These are phyloP conservation scores for Vitis hybrid DNA, from an alignment of 177 flowering plant genomes.

Conservation along the genomic window DNA sequence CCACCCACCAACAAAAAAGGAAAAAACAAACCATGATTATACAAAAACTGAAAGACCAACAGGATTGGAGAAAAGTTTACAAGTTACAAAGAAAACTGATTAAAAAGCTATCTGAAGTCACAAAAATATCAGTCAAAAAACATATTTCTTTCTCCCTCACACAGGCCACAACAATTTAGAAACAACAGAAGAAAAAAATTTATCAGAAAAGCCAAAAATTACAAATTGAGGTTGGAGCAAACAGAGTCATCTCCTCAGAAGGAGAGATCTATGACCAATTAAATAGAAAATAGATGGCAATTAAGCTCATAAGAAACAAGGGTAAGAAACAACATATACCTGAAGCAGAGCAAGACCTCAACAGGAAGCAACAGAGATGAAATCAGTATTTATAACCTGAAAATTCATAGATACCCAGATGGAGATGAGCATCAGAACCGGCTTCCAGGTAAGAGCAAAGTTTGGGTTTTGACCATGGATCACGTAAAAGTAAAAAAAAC, in stretches of 20 bases:
- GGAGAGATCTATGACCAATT: background rate
- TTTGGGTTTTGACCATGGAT: conserved; percentile 17
- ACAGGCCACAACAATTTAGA: background rate
- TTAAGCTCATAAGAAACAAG: background rate
- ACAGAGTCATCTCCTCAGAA: background rate
- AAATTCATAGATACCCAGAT: conserved; percentile 26
- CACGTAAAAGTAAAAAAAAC: background rate
- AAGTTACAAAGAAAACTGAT: too few relatives aligned
- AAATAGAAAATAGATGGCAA: conserved; percentile 3
- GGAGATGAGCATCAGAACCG: conserved; percentile 13
- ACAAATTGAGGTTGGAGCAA: background rate
- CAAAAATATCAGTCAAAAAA: too few relatives aligned
- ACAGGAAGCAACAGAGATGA: conserved; percentile 16
- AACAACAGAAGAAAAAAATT: background rate
- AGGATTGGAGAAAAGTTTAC: too few relatives aligned
- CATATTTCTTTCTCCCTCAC: too few relatives aligned
- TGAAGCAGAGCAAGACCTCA: conserved; percentile 13
- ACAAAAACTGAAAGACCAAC: too few relatives aligned
- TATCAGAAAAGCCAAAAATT: background rate
- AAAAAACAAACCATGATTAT: too few relatives aligned
- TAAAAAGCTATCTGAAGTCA: too few relatives aligned
- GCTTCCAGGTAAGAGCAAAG: conserved; percentile 9
- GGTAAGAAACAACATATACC: conserved; percentile 13
- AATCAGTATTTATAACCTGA: conserved; percentile 7
- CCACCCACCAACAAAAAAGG: too few relatives aligned